Conservation (phyloP, 1,284 basidiomycete genomes). For the Mycena citricolor region DNA sequence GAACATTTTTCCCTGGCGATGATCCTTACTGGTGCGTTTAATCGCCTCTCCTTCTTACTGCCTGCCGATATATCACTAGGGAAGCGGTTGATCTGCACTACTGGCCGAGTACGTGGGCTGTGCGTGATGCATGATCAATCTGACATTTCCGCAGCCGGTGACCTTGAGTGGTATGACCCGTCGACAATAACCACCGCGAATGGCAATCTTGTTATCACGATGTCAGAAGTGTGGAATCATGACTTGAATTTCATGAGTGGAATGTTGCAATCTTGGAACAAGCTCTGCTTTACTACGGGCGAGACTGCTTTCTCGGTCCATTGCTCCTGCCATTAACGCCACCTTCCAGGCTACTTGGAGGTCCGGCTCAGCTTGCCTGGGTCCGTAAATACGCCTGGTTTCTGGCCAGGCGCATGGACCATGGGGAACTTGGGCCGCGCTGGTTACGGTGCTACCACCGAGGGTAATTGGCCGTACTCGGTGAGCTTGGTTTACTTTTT, state of each 20-base stretch:
- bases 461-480: conserved; percentile 75
- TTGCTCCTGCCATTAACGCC: too few species aligned
- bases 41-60: not conserved
- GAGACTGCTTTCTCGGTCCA: too few species aligned
- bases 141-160: conserved; percentile 70
- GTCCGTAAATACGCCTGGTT: conserved; percentile 61
- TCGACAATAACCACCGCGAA: conserved; percentile 64
- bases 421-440: conserved; percentile 58
- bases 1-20: conserved; percentile 77
- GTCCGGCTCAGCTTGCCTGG: conserved; percentile 83
- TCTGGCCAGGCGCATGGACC: conserved; percentile 52
- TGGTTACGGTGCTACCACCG: conserved; percentile 60
- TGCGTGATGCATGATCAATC: conserved; percentile 6
- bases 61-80: conserved; percentile 1
- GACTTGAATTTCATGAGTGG: conserved; percentile 80
- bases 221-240: conserved; percentile 61
- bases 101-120: conserved; percentile 45
- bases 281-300: conserved; percentile 74
- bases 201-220: conserved; percentile 78
- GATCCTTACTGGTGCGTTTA: conserved; percentile 70
- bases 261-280: conserved; percentile 85
- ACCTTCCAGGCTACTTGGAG: conserved; percentile 90
- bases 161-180: conserved; percentile 86
- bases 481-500: too few species aligned
- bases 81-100: conserved; percentile 66